A percentile compares a stretch with the other conserved stretches of the same genome.
These are phyloP conservation scores for Pelargonium nanum DNA, from an alignment of 345 rosid genomes.

Conservation along the genomic window DNA sequence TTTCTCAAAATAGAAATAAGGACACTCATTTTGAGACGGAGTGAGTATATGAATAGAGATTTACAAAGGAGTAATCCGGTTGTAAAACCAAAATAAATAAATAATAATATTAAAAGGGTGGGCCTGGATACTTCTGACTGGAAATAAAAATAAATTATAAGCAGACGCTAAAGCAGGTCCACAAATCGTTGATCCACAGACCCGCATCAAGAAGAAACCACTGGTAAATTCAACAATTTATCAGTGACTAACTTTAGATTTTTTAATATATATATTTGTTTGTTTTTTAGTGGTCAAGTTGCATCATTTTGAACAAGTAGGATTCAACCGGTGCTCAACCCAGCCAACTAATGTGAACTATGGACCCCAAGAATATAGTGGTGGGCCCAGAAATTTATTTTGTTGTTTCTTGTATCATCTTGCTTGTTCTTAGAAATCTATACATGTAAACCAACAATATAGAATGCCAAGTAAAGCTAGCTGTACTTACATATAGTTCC, in stretches of 20 bases:
- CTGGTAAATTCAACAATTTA: neutral
- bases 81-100: neutral
- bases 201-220: neutral
- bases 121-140: neutral
- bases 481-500: slow-evolving; percentile 84
- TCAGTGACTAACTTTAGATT: neutral
- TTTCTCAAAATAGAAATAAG: neutral
- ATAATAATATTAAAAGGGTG: neutral
- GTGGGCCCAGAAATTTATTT: neutral
- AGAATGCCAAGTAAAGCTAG: neutral
- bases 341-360: neutral
- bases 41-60: too few species aligned
- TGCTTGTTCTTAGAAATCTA: neutral
- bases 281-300: neutral
- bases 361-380: neutral
- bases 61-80: neutral
- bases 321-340: neutral
- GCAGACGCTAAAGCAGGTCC: neutral
- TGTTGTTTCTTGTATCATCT: neutral
- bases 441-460: slow-evolving; percentile 8
- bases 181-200: neutral
- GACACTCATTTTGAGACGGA: neutral
- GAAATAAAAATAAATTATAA: too few species aligned
- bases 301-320: neutral
- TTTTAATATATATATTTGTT: too few species aligned